phyloP scores from a whole-genome alignment of 2,329 filamentous ascomycete genomes.

The Hypoxylon sp. region DNA sequence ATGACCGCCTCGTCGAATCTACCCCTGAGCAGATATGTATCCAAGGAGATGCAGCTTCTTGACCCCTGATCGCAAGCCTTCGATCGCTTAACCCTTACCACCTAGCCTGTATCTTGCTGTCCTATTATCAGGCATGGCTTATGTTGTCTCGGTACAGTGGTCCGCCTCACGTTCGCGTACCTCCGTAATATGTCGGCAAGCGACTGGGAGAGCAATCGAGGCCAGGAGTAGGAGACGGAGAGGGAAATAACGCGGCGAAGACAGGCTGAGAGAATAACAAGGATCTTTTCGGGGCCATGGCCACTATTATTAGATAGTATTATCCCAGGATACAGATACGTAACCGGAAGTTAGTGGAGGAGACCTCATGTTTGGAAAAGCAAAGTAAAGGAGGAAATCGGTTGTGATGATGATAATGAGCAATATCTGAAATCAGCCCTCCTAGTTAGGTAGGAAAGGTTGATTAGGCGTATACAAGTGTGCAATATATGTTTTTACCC shows the following conservation, averaged over 20 bases:
- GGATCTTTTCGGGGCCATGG: not conserved
- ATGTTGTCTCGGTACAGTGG: conserved; percentile 43
- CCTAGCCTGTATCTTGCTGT: not conserved
- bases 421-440: not conserved
- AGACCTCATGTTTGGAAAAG: not conserved
- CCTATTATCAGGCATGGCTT: conserved; percentile 5
- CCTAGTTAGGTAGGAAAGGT: not conserved
- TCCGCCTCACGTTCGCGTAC: conserved; percentile 46
- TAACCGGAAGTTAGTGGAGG: not conserved
- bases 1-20: not conserved
- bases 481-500: not conserved
- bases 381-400: not conserved
- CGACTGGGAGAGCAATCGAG: conserved; percentile 45
- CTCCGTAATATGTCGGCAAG: conserved; percentile 45
- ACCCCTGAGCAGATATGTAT: not conserved
- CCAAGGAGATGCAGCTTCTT: not conserved
- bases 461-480: not conserved
- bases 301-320: not conserved
- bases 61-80: not conserved
- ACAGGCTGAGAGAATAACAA: not conserved
- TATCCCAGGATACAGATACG: not conserved
- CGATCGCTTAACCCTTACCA: not conserved
- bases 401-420: not conserved
- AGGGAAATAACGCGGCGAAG: conserved; percentile 12
- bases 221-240: conserved; percentile 26